These are phyloP conservation scores for Starmerella floricola DNA, from an alignment of 805 yeast species.

Conservation along the genomic window DNA sequence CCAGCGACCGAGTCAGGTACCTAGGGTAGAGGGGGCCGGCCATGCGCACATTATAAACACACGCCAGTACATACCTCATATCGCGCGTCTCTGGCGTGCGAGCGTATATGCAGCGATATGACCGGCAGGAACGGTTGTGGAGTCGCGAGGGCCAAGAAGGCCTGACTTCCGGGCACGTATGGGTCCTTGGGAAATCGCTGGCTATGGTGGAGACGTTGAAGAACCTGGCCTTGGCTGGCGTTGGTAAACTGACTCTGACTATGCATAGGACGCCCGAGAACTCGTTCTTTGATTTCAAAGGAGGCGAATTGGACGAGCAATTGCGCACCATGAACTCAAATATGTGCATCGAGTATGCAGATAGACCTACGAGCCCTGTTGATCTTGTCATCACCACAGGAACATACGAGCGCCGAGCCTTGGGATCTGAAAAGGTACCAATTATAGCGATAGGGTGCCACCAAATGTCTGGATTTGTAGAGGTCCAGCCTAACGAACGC, in stretches of 20 bases:
- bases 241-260: slow-evolving; percentile 61
- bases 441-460: slow-evolving; percentile 1
- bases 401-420: not conserved
- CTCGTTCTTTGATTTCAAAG: not conserved
- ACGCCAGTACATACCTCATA: no score
- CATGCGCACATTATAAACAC: no score
- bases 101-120: slow-evolving; percentile 39
- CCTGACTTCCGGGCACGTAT: slow-evolving; percentile 45
- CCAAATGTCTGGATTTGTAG: slow-evolving; percentile 1
- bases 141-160: slow-evolving; percentile 58
- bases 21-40: no score
- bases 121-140: slow-evolving; percentile 85
- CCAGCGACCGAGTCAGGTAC: no score
- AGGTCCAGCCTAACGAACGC: not conserved
- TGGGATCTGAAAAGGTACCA: not conserved
- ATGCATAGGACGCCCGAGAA: slow-evolving; percentile 26
- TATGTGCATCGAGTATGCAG: not conserved
- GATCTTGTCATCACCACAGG: not conserved
- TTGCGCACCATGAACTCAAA: slow-evolving; percentile 1
- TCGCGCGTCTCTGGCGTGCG: no score
- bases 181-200: slow-evolving; percentile 46
- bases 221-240: slow-evolving; percentile 77
- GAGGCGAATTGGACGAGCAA: not conserved
- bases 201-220: slow-evolving; percentile 54
- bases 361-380: not conserved